phyloP scores from a whole-genome alignment of 257 asterid genomes.

The Nicotiana otophora region DNA sequence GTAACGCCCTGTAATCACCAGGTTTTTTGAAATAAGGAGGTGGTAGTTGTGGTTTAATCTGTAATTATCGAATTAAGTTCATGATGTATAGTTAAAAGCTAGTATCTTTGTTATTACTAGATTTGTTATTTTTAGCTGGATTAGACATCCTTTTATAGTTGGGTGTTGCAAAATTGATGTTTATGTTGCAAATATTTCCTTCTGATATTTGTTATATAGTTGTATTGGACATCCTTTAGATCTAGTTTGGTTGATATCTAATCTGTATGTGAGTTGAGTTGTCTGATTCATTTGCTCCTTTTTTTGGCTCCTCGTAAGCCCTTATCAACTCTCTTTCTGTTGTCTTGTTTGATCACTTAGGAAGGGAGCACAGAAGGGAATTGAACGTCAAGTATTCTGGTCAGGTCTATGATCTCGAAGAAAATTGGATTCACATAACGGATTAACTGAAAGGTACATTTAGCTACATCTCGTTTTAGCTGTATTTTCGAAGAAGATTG shows the following conservation, averaged over 20 bases:
- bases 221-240: background rate
- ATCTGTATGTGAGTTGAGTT: background rate
- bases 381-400: background rate
- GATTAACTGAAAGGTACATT: background rate
- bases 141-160: background rate
- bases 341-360: background rate
- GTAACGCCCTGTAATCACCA: background rate
- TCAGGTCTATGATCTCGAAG: background rate
- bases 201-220: background rate
- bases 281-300: background rate
- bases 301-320: background rate
- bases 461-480: background rate
- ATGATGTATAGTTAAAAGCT: background rate
- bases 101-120: background rate
- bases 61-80: background rate
- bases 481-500: background rate
- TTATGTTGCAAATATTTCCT: background rate
- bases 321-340: background rate
- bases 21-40: background rate
- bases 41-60: background rate
- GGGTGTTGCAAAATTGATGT: background rate
- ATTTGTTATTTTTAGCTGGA: background rate
- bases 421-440: background rate
- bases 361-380: background rate
- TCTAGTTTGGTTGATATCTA: background rate